These are phyloP conservation scores for Cyclospora cayetanensis DNA, from an alignment of 169 alveolate species.

Conservation along the genomic window DNA sequence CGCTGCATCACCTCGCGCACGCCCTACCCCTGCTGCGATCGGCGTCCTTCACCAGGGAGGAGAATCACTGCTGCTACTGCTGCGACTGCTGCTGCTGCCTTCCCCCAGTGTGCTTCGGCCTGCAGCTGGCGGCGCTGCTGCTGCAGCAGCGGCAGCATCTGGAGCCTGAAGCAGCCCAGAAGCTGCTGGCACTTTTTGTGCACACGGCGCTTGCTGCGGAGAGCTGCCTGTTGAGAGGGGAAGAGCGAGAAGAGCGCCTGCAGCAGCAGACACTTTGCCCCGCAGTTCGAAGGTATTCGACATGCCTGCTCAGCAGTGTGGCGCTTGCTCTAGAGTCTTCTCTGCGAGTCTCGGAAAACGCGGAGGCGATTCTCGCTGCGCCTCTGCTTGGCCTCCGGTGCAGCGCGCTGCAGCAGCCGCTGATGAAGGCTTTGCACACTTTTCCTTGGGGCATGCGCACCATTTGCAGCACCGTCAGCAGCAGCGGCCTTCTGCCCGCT, in stretches of 20 bases:
- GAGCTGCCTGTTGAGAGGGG: neutral
- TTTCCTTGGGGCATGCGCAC: neutral
- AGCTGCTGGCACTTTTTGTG: neutral
- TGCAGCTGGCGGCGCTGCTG: constrained; percentile 5
- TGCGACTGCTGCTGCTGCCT: neutral
- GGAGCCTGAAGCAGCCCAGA: neutral
- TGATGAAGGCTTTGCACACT: neutral
- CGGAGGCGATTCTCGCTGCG: no score
- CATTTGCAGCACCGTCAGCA: neutral
- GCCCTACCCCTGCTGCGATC: neutral
- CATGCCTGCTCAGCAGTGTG: no score
- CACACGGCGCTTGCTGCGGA: neutral
- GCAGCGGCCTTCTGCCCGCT: neutral
- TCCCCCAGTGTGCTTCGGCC: neutral
- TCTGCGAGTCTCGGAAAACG: no score
- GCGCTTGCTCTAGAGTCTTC: no score
- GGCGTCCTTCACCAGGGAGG: no score
- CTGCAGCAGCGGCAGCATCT: constrained; percentile 9
- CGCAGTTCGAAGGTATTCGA: no score
- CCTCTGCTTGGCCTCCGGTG: neutral
- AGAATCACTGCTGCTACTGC: no score
- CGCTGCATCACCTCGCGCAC: neutral
- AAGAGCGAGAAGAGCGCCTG: neutral
- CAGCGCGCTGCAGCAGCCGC: neutral
- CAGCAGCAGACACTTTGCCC: no score